phyloP scores from a whole-genome alignment of 2,329 filamentous ascomycete species.

The Polytolypa hystricis region DNA sequence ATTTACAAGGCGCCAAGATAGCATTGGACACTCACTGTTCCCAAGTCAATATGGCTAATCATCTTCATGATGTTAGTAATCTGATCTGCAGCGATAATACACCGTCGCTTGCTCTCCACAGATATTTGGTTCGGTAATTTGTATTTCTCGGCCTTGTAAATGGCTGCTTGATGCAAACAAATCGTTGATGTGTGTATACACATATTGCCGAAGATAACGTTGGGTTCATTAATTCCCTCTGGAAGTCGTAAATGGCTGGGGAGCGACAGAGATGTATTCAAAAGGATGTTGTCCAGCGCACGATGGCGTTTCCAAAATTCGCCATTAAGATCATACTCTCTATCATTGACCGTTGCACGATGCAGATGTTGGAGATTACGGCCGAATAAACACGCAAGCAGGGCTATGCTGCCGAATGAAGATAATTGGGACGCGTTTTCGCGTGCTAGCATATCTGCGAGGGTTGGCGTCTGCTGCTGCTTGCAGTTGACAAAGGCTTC shows the following conservation, averaged over 20 bases:
- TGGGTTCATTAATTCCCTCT: constrained; percentile 61
- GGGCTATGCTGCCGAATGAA: constrained; percentile 64
- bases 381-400: constrained; percentile 84
- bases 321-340: constrained; percentile 78
- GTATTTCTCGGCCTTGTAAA: constrained; percentile 93
- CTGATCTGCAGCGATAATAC: constrained; percentile 85
- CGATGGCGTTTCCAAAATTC: constrained; percentile 94
- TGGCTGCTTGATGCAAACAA: constrained; percentile 94
- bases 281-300: constrained; percentile 75
- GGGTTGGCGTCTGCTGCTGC: constrained; percentile 57
- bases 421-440: constrained; percentile 65
- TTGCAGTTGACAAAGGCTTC: constrained; percentile 74
- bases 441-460: constrained; percentile 46
- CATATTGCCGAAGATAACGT: constrained; percentile 92
- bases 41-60: constrained; percentile 80
- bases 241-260: constrained; percentile 72
- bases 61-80: constrained; percentile 93
- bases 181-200: constrained; percentile 93
- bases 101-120: constrained; percentile 83
- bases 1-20: neutral
- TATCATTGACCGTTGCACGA: constrained; percentile 68
- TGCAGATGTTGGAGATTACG: constrained; percentile 86
- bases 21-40: constrained; percentile 49
- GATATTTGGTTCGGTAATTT: constrained; percentile 64
- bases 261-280: constrained; percentile 76